A percentile compares a stretch with the other conserved stretches of the same genome.
These are phyloP conservation scores for Henckelia pumila DNA, from an alignment of 257 asterid species.

Conservation along the genomic window DNA sequence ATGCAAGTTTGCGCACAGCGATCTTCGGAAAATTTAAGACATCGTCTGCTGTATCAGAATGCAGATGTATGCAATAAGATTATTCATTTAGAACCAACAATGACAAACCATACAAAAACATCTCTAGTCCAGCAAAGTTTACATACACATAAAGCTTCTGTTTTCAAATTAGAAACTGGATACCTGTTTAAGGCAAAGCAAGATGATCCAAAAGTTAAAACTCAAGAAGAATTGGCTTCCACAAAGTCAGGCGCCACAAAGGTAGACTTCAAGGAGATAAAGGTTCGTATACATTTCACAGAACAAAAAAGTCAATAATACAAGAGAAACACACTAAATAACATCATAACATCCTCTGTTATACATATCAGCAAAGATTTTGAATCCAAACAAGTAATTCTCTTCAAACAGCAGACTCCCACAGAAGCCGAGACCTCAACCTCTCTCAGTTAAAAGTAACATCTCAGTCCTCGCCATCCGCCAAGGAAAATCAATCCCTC, in stretches of 20 bases:
- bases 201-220: too few species aligned
- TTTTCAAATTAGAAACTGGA: not conserved
- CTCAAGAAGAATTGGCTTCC: too few species aligned
- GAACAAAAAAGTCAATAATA: not conserved
- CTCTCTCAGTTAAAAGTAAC: conserved; percentile 5
- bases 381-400: conserved; percentile 26
- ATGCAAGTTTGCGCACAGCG: not conserved
- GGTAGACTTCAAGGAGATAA: too few species aligned
- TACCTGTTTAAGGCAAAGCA: not conserved
- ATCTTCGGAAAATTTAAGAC: not conserved
- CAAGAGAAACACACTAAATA: conserved; percentile 2
- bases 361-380: conserved; percentile 29
- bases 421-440: conserved; percentile 21
- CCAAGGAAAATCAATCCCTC: not conserved
- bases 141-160: not conserved
- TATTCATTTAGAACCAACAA: not conserved
- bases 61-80: not conserved
- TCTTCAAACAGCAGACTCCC: conserved; percentile 35
- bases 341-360: conserved; percentile 18
- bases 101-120: not conserved
- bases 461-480: not conserved
- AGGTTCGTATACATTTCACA: conserved; percentile 7
- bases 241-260: not conserved
- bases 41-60: not conserved
- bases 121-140: not conserved